Evolutionary conservation across 805 yeast species (phyloP), one percentile per base, ranked within the genome.

Genomic region (Spathaspora girioi): DNA sequence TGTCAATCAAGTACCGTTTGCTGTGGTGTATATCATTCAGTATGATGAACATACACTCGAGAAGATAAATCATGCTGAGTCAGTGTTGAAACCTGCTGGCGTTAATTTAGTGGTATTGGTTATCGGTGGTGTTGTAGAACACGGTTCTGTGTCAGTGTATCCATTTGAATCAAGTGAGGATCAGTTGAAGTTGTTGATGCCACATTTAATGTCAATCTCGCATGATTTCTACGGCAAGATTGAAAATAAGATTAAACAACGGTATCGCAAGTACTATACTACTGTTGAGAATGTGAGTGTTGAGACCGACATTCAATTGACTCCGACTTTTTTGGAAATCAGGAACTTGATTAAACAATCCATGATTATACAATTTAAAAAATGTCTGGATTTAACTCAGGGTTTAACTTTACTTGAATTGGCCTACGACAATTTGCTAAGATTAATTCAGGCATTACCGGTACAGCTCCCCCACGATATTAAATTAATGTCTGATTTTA

Each of bases 321-420:
- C 71, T 1, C 79, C 79, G 2, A 61, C 59, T 49, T 68, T 69
- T 44, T 58, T 74, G 11, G 78, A 71, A 46, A 64, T 73, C 1
- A 54, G 79, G 27, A 73, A 71, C 52, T 53, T 66, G 43, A 61
- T 72, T 31, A 74, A 74, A 50, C 75, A 61, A 47, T 70, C 67
- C 0, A 56, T 73, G 17, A 64, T 74, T 14, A 50, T 58, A 43
- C 74, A 72, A 53, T 66, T 68, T 35, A 55, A 59, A 27, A 59
- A 61, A 50, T 69, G 76, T 1, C 68, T 67, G 43, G 67, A 70
- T 49, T 52, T 72, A 29, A 76, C 70, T 41, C 45, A 63, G 0
- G 52, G 69, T 23, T 49, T 71, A 3, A 61, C 63, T 19, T 49
- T 56, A 4, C 50, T 74, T n/a, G 76, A 72, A 48, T 51, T 56